Evolutionary conservation across 306 rosid genomes (phyloP).

Genomic region (Dryas octopetala): DNA sequence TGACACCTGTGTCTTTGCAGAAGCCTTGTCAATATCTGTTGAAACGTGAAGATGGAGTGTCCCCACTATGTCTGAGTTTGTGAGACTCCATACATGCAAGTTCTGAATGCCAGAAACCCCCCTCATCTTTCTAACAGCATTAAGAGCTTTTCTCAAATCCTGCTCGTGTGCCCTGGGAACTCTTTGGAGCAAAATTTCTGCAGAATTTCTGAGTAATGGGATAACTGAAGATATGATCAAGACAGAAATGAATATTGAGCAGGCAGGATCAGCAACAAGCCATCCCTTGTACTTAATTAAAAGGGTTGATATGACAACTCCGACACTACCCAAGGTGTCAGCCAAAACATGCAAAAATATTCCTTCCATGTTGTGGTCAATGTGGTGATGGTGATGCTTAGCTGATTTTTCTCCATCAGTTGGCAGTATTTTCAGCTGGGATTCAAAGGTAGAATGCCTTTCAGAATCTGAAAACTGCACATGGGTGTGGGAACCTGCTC

Average conservation of each 20-base stretch:
- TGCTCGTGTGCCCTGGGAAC: slow-evolving; percentile 65
- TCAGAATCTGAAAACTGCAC: too few species aligned
- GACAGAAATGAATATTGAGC: slow-evolving; percentile 89
- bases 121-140: slow-evolving; percentile 47
- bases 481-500: slow-evolving; percentile 13
- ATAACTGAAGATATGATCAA: slow-evolving; percentile 81
- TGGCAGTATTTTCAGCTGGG: slow-evolving; percentile 11
- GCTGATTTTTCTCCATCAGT: slow-evolving; percentile 25
- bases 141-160: slow-evolving; percentile 59
- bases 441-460: too few species aligned
- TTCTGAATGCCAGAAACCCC: slow-evolving; percentile 70
- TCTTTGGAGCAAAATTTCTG: slow-evolving; percentile 87
- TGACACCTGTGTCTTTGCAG: slow-evolving; percentile 56
- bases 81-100: slow-evolving; percentile 78
- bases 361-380: slow-evolving; percentile 99
- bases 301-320: slow-evolving; percentile 89
- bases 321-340: slow-evolving; percentile 95
- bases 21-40: slow-evolving; percentile 59
- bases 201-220: slow-evolving; percentile 86
- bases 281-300: slow-evolving; percentile 93
- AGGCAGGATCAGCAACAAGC: slow-evolving; percentile 92
- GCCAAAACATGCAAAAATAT: slow-evolving; percentile 94
- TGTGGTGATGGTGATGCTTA: slow-evolving; percentile 64
- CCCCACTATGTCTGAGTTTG: slow-evolving; percentile 79
- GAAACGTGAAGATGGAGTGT: slow-evolving; percentile 74